A percentile compares a stretch with the other conserved stretches of the same genome.
Conservation (phyloP, 1,284 basidiomycete genomes). For the Porogramme epimiltina region DNA sequence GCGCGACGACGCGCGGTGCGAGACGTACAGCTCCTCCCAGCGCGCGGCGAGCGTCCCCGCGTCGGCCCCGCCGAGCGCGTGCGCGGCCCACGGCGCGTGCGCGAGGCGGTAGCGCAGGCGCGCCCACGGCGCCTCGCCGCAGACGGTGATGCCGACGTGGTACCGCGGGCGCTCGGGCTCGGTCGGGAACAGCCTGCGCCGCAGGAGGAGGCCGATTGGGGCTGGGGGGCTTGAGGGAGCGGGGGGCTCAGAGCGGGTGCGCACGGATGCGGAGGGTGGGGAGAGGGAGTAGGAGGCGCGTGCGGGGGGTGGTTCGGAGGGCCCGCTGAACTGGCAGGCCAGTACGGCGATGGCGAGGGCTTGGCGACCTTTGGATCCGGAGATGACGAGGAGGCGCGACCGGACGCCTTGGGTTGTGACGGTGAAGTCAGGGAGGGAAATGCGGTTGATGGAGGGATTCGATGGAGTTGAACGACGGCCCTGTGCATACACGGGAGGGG, state of each 20-base stretch:
- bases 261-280: neutral
- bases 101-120: constrained; percentile 16
- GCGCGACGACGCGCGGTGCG: constrained; percentile 17
- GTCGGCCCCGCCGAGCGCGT: constrained; percentile 11
- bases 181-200: constrained; percentile 6
- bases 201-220: constrained; percentile 17
- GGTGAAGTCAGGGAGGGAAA: constrained; percentile 15
- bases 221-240: neutral
- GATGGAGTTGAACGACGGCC: too few species aligned
- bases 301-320: neutral
- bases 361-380: constrained; percentile 2
- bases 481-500: too few species aligned
- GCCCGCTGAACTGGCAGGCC: constrained; percentile 13
- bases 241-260: constrained; percentile 5
- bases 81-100: constrained; percentile 13
- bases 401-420: constrained; percentile 17
- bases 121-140: constrained; percentile 9
- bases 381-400: constrained; percentile 15
- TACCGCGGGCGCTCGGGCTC: constrained; percentile 9
- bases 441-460: neutral
- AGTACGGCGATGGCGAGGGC: constrained; percentile 17
- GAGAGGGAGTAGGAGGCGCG: neutral
- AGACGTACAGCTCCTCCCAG: constrained; percentile 19
- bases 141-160: constrained; percentile 11
- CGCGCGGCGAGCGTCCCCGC: constrained; percentile 9